Conservation (phyloP, 768 basidiomycete genomes). For the Collybiopsis confluens region DNA sequence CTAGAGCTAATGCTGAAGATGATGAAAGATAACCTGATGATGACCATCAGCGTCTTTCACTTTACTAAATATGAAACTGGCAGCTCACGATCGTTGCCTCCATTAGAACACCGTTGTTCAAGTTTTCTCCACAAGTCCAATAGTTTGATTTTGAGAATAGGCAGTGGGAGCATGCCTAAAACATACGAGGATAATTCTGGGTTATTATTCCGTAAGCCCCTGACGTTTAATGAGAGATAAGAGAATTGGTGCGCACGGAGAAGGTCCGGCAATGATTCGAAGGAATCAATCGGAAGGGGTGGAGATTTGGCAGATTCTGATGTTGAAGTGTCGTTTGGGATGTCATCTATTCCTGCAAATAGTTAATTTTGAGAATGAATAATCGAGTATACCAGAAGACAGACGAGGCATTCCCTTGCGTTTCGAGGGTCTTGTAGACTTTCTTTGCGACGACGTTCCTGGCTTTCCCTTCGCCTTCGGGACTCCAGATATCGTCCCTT, state of each 20-base stretch:
- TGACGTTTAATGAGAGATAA: not conserved
- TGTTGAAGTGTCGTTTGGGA: no score
- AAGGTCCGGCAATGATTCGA: not conserved
- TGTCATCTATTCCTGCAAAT: no score
- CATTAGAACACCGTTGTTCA: conserved; percentile 42
- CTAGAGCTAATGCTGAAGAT: conserved; percentile 72
- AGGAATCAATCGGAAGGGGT: no score
- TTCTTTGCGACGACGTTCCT: not conserved
- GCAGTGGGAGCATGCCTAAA: conserved; percentile 65
- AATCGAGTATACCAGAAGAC: no score
- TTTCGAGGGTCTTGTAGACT: conserved; percentile 25
- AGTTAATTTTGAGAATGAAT: no score
- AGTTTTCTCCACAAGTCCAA: conserved; percentile 63
- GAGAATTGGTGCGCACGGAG: not conserved
- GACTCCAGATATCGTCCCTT: conserved; percentile 14
- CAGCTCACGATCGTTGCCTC: conserved; percentile 43
- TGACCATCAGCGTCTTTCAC: not conserved
- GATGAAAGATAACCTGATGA: conserved; percentile 52
- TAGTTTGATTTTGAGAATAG: conserved; percentile 61
- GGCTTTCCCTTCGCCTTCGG: conserved; percentile 10
- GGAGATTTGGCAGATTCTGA: no score
- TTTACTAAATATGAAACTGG: not conserved
- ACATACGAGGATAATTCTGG: conserved; percentile 56
- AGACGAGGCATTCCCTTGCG: conserved; percentile 30
- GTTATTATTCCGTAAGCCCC: not conserved